Evolutionary conservation across 2,329 filamentous ascomycete species (phyloP).

Genomic region (Leptographium lundbergii): DNA sequence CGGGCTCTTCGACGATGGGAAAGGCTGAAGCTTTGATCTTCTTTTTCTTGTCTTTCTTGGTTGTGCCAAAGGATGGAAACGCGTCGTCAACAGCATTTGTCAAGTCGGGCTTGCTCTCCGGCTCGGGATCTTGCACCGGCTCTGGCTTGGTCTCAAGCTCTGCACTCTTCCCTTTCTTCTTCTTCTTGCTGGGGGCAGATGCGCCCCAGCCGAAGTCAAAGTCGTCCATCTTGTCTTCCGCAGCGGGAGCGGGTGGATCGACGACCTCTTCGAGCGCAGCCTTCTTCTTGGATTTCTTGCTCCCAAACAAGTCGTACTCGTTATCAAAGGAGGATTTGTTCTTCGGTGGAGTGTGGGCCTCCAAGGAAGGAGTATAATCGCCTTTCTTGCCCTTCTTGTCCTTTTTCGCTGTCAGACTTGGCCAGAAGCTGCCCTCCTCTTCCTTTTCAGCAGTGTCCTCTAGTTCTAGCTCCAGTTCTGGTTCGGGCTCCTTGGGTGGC

Average conservation of each 20-base stretch:
- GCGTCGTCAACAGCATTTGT: constrained; percentile 9
- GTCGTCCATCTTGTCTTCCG: constrained; percentile 13
- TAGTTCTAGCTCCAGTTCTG: constrained; percentile 8
- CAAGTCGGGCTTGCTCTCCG: background rate
- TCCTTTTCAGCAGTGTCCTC: constrained; percentile 5
- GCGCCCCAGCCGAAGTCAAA: constrained; percentile 19
- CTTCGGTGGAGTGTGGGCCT: background rate
- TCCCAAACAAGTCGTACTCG: constrained; percentile 6
- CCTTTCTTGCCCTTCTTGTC: constrained; percentile 20
- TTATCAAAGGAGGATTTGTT: constrained; percentile 3
- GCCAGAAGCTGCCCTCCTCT: constrained; percentile 1
- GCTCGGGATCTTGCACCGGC: background rate
- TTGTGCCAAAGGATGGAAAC: constrained; percentile 16
- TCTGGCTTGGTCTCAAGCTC: background rate
- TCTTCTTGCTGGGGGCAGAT: constrained; percentile 13
- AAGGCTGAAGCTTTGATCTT: constrained; percentile 7
- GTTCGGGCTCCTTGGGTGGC: constrained; percentile 3
- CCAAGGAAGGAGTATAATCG: background rate
- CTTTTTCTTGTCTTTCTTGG: constrained; percentile 28
- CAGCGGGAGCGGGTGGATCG: constrained; percentile 4
- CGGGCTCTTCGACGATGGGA: constrained; percentile 6
- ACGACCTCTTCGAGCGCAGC: constrained; percentile 4
- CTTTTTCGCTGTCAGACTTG: constrained; percentile 25
- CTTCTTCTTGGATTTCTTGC: constrained; percentile 10
- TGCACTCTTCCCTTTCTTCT: constrained; percentile 11